Evolutionary conservation across 495 filamentous ascomycete genomes (phyloP).

Genomic region (Penicillium nucicola): DNA sequence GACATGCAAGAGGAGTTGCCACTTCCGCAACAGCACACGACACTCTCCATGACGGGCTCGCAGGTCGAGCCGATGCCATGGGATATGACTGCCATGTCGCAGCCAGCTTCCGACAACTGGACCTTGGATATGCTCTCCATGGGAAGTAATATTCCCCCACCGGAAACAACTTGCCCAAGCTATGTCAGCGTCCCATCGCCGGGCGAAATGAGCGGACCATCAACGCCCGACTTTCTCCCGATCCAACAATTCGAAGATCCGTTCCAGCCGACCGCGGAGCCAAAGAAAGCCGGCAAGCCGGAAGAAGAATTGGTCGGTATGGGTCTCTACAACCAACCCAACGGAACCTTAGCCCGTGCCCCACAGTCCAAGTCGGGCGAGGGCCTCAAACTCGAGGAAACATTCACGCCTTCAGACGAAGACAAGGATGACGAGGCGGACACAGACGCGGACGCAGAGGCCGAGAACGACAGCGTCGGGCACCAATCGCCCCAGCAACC

Average conservation of each 20-base stretch:
- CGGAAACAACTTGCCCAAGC: slow-evolving; percentile 29
- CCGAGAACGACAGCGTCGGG: slow-evolving; percentile 38
- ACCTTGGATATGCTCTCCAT: slow-evolving; percentile 39
- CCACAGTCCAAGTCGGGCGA: slow-evolving; percentile 53
- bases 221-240: slow-evolving; percentile 60
- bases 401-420: slow-evolving; percentile 72
- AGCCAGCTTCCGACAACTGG: slow-evolving; percentile 34
- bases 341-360: slow-evolving; percentile 45
- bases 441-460: slow-evolving; percentile 48
- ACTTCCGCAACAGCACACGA: slow-evolving; percentile 39
- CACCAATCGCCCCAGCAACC: slow-evolving; percentile 11
- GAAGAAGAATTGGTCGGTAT: slow-evolving; percentile 77
- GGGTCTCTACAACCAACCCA: slow-evolving; percentile 75
- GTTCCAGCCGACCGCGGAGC: slow-evolving; percentile 10
- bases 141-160: slow-evolving; percentile 34
- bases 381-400: slow-evolving; percentile 79
- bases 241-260: slow-evolving; percentile 39
- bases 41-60: slow-evolving; percentile 40
- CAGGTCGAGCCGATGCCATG: slow-evolving; percentile 32
- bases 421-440: slow-evolving; percentile 54
- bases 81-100: slow-evolving; percentile 19
- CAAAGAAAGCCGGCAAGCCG: slow-evolving; percentile 31
- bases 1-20: slow-evolving; percentile 33
- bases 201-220: slow-evolving; percentile 46
- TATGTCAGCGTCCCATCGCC: slow-evolving; percentile 42